Evolutionary conservation across 305 asterid species (phyloP).

Genomic region (Galium porrigens): DNA sequence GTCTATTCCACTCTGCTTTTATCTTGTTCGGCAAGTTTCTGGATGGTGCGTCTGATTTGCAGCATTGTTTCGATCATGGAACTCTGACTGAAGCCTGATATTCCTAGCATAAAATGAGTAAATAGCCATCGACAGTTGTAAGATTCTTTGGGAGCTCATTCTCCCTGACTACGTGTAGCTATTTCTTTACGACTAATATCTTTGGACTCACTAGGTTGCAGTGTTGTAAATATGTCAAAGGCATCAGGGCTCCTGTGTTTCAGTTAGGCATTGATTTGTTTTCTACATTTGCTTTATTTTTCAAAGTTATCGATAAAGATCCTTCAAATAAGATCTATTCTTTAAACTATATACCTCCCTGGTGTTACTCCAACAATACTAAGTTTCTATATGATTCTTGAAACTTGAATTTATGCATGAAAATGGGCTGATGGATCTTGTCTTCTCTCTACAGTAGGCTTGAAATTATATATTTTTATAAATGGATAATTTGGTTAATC

Average conservation of each 20-base stretch:
- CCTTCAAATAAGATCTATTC: constrained; percentile 12
- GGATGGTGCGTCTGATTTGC: constrained; percentile 5
- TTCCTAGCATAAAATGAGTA: constrained; percentile 16
- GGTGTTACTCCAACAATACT: background rate
- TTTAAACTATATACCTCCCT: background rate
- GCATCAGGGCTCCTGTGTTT: constrained; percentile 14
- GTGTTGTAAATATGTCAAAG: constrained; percentile 20
- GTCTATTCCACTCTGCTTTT: constrained; percentile 2
- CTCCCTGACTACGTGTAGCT: background rate
- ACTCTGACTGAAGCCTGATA: constrained; percentile 14
- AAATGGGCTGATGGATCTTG: no score
- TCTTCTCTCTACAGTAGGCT: no score
- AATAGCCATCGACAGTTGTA: constrained; percentile 17
- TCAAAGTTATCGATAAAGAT: background rate
- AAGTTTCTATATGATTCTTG: no score
- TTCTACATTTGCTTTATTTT: constrained; percentile 11
- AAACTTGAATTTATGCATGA: no score
- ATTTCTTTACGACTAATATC: constrained; percentile 2
- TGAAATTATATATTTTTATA: no score
- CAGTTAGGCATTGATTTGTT: constrained; percentile 16
- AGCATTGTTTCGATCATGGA: constrained; percentile 9
- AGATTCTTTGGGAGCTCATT: constrained; percentile 23
- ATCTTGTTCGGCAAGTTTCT: constrained; percentile 8
- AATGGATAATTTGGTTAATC: no score
- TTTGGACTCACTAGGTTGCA: constrained; percentile 9